Evolutionary conservation across 73 alveolate species (phyloP), one percentile per base, ranked within the genome.

Genomic region (Paraurostyla sp.): DNA sequence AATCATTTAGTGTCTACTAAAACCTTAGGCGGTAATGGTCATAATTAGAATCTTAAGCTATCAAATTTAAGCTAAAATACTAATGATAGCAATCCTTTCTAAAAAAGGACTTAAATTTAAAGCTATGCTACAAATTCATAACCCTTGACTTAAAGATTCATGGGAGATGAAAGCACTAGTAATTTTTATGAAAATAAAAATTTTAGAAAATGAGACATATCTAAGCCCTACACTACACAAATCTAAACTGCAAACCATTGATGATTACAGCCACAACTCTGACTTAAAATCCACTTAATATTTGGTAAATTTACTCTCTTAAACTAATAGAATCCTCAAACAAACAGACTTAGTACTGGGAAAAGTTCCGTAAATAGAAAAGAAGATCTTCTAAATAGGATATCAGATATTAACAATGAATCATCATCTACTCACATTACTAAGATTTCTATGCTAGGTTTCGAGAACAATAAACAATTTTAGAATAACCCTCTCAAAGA

Each of bases 401-500:
- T 23, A 45, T 15, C 16, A 4, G 71, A 48, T 38, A 46, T 73
- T 20, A 73, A 68, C 20, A 0, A 20, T 35, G 82, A 65, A 1
- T 38, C 56, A 15, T 38, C 56, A 22, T 2, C 42, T 15, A 18
- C 7, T 9, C 4, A 6, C 36, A 9, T 18, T 13, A 9, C 69
- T 18, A 65, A 65, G 82, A 65, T 15, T 40, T 65, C 82, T 13
- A 16, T 65, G 58, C 16, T 65, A 22, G 56, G 60, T 6, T 65
- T 38, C 25, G 82, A 65, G 38, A 73, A 73, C 27, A 40, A 73
- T 45, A 73, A 73, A 27, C 56, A 73, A 27, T 49, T 25, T 35
- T 45, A 38, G 51, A 73, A 73, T 73, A 73, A 73, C 29, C 86
- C 86, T 7, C 15, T 73, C 16, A 73, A 48, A 45, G 86, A 73